phyloP scores from a whole-genome alignment of 306 rosid species.

The Sechiopsis laciniata region DNA sequence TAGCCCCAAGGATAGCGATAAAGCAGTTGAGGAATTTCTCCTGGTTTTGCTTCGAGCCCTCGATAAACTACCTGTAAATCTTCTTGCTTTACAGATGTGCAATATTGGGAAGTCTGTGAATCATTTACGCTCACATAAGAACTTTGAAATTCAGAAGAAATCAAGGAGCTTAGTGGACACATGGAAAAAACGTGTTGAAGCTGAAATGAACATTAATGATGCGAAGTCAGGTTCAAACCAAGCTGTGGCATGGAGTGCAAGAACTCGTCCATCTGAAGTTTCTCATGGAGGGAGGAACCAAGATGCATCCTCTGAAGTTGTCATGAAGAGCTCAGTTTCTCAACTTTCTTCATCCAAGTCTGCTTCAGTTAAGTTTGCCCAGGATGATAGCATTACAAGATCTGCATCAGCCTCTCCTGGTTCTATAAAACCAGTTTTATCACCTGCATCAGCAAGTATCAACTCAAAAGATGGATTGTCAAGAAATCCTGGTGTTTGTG shows the following conservation, averaged over 20 bases:
- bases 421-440: slow-evolving; percentile 39
- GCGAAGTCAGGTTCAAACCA: slow-evolving; percentile 52
- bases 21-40: slow-evolving; percentile 75
- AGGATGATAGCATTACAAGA: slow-evolving; percentile 47
- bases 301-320: slow-evolving; percentile 53
- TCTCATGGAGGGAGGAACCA: slow-evolving; percentile 59
- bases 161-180: slow-evolving; percentile 79
- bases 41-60: slow-evolving; percentile 75
- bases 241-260: slow-evolving; percentile 55
- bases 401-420: slow-evolving; percentile 55
- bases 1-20: slow-evolving; percentile 52
- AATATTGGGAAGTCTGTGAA: slow-evolving; percentile 89
- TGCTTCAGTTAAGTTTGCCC: slow-evolving; percentile 45
- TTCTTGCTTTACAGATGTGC: slow-evolving; percentile 69
- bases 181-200: slow-evolving; percentile 88
- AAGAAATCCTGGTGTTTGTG: slow-evolving; percentile 36
- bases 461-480: slow-evolving; percentile 51
- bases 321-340: slow-evolving; percentile 41
- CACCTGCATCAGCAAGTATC: slow-evolving; percentile 33
- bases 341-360: slow-evolving; percentile 46
- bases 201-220: slow-evolving; percentile 75
- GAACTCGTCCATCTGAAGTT: slow-evolving; percentile 44
- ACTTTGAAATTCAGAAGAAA: slow-evolving; percentile 83
- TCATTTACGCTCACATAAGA: slow-evolving; percentile 64
- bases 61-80: slow-evolving; percentile 88